Evolutionary conservation across 106 monocot species (phyloP), one percentile per base, ranked within the genome.

Genomic region (Triglochin maritima): DNA sequence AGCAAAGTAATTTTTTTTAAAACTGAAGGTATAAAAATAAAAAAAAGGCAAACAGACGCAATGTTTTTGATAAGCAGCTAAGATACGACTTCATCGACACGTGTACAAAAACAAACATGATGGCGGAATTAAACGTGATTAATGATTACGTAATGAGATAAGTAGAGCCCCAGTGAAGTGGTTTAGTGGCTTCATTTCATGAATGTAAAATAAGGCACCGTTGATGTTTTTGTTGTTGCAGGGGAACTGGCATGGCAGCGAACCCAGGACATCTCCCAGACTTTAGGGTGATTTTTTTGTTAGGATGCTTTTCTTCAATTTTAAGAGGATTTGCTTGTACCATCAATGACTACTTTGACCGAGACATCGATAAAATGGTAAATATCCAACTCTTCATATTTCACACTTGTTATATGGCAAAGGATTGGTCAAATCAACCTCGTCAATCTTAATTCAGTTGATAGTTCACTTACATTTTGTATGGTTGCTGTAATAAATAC

Each of bases 281-380:
- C 65, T 68, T 94, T 55, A 94, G 87, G 74, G 89, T 89, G 89
- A 42, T 94, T 9, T 68, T 84, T 29, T 73, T 94, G 59, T 94
- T 94, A 79, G 94, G 94, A 60, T 89, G 80, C 75, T 86, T 89
- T 9, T 81, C 94, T 17, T 80, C 89, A 65, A 84, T 94, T 47
- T 79, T 94, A 4, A 70, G 94, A 67, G 89, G 94, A 9, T 89
- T 89, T 64, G 94, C 89, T 56, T 94, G 94, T 79, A 94, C 94
- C 14, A 74, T 87, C 11, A 94, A 94, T 77, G 94, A 94, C 65
- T 84, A 89, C 45, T 80, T 94, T 58, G 94, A 94, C 59, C 76
- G 81, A 9, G 94, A 94, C 72, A 94, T 94, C 65, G 94, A 94
- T 79, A 77, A 67, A 7, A 94, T 84, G 94, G 94, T 94, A 56